Conservation (phyloP, 2,329 filamentous ascomycete species). For the Blastomyces gilchristii region DNA sequence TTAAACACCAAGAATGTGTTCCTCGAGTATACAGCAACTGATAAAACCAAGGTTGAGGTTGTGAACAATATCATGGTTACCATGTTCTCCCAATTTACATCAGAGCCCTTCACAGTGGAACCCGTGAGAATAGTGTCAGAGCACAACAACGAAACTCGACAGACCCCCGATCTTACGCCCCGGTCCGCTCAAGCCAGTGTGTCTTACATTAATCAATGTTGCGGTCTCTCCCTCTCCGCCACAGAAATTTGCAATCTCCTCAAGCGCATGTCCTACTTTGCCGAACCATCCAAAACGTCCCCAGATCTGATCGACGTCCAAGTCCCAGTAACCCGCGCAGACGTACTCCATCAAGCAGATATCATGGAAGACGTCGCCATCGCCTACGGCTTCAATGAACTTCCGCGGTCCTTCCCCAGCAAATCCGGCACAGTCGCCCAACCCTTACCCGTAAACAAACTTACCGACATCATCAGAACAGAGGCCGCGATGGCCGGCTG, state of each 20-base stretch:
- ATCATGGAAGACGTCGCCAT: conserved; percentile 98
- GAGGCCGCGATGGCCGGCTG: conserved; percentile 92
- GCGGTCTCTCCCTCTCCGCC: conserved; percentile 66
- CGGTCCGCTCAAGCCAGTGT: conserved; percentile 72
- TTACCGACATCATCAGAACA: conserved; percentile 77
- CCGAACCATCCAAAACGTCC: conserved; percentile 60
- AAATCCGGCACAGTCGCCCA: conserved; percentile 79
- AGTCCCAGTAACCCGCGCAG: conserved; percentile 80
- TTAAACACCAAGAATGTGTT: conserved; percentile 86
- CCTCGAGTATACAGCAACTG: conserved; percentile 93
- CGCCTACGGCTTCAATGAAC: conserved; percentile 93
- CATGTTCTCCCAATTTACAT: conserved; percentile 92
- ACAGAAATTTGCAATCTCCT: conserved; percentile 69
- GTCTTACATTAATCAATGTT: conserved; percentile 88
- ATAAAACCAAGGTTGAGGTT: conserved; percentile 91
- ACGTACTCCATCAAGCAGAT: conserved; percentile 92
- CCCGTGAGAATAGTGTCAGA: conserved; percentile 85
- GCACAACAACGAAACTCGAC: conserved; percentile 74
- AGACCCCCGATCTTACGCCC: conserved; percentile 70
- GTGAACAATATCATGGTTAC: conserved; percentile 91
- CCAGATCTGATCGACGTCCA: conserved; percentile 66
- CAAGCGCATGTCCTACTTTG: conserved; percentile 79
- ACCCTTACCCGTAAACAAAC: conserved; percentile 85
- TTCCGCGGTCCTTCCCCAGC: conserved; percentile 76
- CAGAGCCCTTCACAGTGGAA: conserved; percentile 84